Percentiles rank a stretch among this genome's conserved stretches.
phyloP scores from a whole-genome alignment of 805 yeast genomes.

The Millerago galiae region DNA sequence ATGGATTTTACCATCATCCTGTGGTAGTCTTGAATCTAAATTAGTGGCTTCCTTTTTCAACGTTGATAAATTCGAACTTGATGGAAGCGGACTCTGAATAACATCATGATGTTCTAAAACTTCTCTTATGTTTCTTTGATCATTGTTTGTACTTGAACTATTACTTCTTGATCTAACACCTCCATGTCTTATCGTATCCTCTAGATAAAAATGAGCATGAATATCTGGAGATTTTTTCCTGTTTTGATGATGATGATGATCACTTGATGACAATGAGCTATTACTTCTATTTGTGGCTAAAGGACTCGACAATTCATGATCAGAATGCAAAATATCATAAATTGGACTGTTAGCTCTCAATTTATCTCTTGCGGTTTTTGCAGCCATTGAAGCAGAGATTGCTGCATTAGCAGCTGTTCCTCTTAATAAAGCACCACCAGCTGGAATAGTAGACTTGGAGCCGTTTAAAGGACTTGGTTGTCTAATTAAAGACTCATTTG shows the following conservation, averaged over 20 bases:
- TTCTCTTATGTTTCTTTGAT: slow-evolving; percentile 11
- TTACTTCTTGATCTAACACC: slow-evolving; percentile 28
- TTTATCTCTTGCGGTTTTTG: slow-evolving; percentile 28
- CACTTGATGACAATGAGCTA: slow-evolving; percentile 18
- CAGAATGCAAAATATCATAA: not conserved
- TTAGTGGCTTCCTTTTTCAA: slow-evolving; percentile 31
- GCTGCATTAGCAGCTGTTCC: slow-evolving; percentile 33
- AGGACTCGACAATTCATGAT: slow-evolving; percentile 1
- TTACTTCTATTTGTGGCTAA: slow-evolving; percentile 12
- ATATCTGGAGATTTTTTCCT: slow-evolving; percentile 45
- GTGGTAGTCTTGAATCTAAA: slow-evolving; percentile 58
- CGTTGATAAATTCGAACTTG: not conserved
- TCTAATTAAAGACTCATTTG: not conserved
- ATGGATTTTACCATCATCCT: slow-evolving; percentile 86
- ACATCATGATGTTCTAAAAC: slow-evolving; percentile 5
- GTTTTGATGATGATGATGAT: not conserved
- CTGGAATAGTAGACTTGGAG: slow-evolving; percentile 31
- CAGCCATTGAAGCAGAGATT: slow-evolving; percentile 34
- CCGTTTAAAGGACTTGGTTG: slow-evolving; percentile 4
- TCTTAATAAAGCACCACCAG: slow-evolving; percentile 41
- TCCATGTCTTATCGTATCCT: slow-evolving; percentile 54
- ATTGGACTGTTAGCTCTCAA: slow-evolving; percentile 14
- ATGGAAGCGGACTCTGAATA: not conserved
- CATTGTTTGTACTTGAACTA: slow-evolving; percentile 19
- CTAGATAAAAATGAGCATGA: slow-evolving; percentile 75